phyloP scores from a whole-genome alignment of 345 rosid genomes.

The Euphorbia lathyris region DNA sequence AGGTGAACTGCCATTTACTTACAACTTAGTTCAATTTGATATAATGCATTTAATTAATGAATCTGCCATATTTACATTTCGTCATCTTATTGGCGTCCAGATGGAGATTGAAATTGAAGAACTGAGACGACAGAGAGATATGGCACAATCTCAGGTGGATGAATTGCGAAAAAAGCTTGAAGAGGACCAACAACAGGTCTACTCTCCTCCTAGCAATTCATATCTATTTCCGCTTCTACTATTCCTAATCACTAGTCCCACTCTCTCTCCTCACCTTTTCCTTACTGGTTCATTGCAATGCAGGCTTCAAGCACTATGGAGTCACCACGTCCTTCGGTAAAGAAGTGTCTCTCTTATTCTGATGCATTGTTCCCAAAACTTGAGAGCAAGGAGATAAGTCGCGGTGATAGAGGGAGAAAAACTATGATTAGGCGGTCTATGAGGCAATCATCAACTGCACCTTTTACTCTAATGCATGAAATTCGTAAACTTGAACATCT shows the following conservation, averaged over 20 bases:
- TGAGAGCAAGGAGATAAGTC: slow-evolving; percentile 49
- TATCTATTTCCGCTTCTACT: not conserved
- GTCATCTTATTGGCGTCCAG: slow-evolving; percentile 34
- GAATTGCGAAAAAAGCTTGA: slow-evolving; percentile 74
- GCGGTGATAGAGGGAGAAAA: slow-evolving; percentile 57
- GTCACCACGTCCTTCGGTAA: slow-evolving; percentile 59
- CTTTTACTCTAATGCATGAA: slow-evolving; percentile 95
- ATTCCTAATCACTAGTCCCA: slow-evolving; percentile 1
- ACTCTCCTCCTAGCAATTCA: slow-evolving; percentile 6
- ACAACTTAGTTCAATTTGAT: not conserved
- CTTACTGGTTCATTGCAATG: slow-evolving; percentile 2
- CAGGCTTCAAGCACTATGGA: slow-evolving; percentile 54
- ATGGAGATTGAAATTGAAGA: slow-evolving; percentile 98
- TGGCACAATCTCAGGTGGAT: slow-evolving; percentile 73
- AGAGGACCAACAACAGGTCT: slow-evolving; percentile 55
- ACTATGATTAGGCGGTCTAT: slow-evolving; percentile 71
- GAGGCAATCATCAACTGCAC: slow-evolving; percentile 93
- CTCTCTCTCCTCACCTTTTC: not conserved
- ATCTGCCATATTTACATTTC: slow-evolving; percentile 13
- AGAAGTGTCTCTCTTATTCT: slow-evolving; percentile 90
- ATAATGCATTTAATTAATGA: not conserved
- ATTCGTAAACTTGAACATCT: slow-evolving; percentile 98
- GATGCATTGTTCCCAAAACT: slow-evolving; percentile 51
- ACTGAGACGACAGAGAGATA: slow-evolving; percentile 80
- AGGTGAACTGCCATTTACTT: slow-evolving; percentile 38